Evolutionary conservation across 2,329 filamentous ascomycete species (phyloP).

Genomic region (Periconia sp.): DNA sequence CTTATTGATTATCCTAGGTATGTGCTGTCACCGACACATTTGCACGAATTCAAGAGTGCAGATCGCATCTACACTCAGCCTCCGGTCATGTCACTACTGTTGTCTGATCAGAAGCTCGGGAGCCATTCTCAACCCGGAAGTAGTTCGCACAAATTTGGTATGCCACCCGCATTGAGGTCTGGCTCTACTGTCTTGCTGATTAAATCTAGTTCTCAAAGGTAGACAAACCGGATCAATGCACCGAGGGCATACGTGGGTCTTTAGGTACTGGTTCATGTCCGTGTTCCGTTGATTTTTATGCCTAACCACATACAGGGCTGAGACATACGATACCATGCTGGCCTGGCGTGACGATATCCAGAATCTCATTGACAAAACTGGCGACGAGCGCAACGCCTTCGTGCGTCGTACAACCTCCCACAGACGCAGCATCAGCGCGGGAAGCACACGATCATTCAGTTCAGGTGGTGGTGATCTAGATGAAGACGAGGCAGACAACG

Average conservation of each 20-base stretch:
- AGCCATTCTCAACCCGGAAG: slow-evolving; percentile 82
- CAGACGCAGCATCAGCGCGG: slow-evolving; percentile 73
- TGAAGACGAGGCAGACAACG: slow-evolving; percentile 63
- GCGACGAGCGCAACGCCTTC: slow-evolving; percentile 85
- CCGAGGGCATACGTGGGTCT: slow-evolving; percentile 71
- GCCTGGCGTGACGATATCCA: slow-evolving; percentile 96
- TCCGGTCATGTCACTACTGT: slow-evolving; percentile 93
- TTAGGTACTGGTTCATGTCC: slow-evolving; percentile 38
- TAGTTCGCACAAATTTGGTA: slow-evolving; percentile 89
- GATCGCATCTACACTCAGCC: slow-evolving; percentile 80
- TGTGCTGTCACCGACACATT: slow-evolving; percentile 90
- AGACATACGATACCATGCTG: slow-evolving; percentile 89
- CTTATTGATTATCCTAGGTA: slow-evolving; percentile 62
- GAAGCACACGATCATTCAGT: slow-evolving; percentile 56
- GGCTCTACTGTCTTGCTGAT: neutral
- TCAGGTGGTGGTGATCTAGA: slow-evolving; percentile 36
- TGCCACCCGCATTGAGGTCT: neutral
- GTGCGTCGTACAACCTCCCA: slow-evolving; percentile 66
- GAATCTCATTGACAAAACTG: slow-evolving; percentile 81
- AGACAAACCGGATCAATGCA: slow-evolving; percentile 92
- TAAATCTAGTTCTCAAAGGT: slow-evolving; percentile 71
- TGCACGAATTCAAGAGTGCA: slow-evolving; percentile 99
- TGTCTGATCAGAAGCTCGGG: slow-evolving; percentile 92
- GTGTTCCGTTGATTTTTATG: neutral
- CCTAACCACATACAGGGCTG: slow-evolving; percentile 48